These are phyloP conservation scores for Colletotrichum sidae DNA, from an alignment of 2,329 filamentous ascomycete species.

Conservation along the genomic window DNA sequence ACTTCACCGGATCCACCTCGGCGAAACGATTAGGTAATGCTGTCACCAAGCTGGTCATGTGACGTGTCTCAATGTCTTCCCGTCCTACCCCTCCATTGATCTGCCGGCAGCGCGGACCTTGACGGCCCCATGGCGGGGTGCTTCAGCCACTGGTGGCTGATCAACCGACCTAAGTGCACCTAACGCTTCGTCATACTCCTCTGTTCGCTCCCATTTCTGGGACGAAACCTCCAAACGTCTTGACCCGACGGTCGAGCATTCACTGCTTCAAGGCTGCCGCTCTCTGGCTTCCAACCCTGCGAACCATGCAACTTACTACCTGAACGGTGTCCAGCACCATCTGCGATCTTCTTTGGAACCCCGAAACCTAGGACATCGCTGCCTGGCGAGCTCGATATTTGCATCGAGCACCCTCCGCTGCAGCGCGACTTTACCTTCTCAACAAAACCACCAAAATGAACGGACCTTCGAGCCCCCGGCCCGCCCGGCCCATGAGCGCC, in stretches of 20 bases:
- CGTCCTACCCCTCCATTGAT: slow-evolving; percentile 34
- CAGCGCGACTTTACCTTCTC: neutral
- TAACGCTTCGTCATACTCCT: slow-evolving; percentile 35
- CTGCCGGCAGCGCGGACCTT: slow-evolving; percentile 20
- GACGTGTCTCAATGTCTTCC: slow-evolving; percentile 21
- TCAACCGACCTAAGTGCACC: neutral
- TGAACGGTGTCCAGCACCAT: slow-evolving; percentile 28
- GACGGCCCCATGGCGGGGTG: slow-evolving; percentile 32
- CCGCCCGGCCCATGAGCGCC: slow-evolving; percentile 73
- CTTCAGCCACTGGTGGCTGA: slow-evolving; percentile 36
- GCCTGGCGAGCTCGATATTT: slow-evolving; percentile 9
- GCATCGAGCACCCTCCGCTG: neutral
- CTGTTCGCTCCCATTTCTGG: neutral
- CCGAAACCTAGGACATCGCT: neutral
- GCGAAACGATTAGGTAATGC: neutral
- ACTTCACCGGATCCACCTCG: slow-evolving; percentile 3
- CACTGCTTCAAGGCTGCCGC: slow-evolving; percentile 29
- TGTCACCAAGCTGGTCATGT: neutral
- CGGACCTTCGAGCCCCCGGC: slow-evolving; percentile 46
- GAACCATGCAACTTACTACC: slow-evolving; percentile 24
- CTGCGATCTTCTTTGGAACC: slow-evolving; percentile 6
- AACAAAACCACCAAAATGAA: slow-evolving; percentile 41
- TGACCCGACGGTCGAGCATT: slow-evolving; percentile 21
- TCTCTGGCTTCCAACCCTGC: slow-evolving; percentile 12
- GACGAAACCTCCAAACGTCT: slow-evolving; percentile 34